Conservation (phyloP, 106 monocot species). For the Dioscorea alata region DNA sequence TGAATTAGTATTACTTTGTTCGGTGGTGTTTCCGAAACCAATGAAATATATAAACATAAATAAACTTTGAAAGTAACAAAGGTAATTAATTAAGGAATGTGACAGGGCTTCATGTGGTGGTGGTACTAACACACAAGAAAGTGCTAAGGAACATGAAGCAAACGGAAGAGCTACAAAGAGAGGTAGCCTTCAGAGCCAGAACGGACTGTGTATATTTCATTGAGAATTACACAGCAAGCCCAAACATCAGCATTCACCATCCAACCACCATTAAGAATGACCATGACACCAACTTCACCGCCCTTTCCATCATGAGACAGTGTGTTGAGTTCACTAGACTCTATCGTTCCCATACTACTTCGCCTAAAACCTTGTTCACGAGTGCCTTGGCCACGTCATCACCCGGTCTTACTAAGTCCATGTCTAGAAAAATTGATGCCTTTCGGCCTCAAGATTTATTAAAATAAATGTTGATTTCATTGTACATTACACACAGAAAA, state of each 20-base stretch:
- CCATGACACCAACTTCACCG: constrained; percentile 47
- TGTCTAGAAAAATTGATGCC: too few relatives aligned
- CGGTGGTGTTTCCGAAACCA: too few relatives aligned
- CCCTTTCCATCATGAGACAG: constrained; percentile 53
- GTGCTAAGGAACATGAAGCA: constrained; percentile 33
- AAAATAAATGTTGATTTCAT: too few relatives aligned
- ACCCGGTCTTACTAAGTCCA: too few relatives aligned
- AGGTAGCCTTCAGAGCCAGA: constrained; percentile 53
- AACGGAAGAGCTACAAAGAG: constrained; percentile 51
- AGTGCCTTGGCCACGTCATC: too few relatives aligned
- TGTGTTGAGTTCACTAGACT: constrained; percentile 61
- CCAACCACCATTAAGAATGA: constrained; percentile 30
- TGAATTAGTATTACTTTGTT: too few relatives aligned
- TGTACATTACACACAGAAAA: not conserved
- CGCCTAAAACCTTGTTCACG: too few relatives aligned
- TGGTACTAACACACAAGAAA: constrained; percentile 63
- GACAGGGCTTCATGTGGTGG: constrained; percentile 55
- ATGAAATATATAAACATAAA: too few relatives aligned
- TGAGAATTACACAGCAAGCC: constrained; percentile 58
- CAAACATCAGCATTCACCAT: not conserved
- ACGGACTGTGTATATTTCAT: constrained; percentile 80
- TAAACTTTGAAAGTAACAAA: too few relatives aligned
- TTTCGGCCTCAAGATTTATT: too few relatives aligned
- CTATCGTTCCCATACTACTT: constrained; percentile 15
- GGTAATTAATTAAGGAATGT: too few relatives aligned